phyloP scores from a whole-genome alignment of 2,329 filamentous ascomycete genomes.

The Ceratocystiopsis brevicomis region DNA sequence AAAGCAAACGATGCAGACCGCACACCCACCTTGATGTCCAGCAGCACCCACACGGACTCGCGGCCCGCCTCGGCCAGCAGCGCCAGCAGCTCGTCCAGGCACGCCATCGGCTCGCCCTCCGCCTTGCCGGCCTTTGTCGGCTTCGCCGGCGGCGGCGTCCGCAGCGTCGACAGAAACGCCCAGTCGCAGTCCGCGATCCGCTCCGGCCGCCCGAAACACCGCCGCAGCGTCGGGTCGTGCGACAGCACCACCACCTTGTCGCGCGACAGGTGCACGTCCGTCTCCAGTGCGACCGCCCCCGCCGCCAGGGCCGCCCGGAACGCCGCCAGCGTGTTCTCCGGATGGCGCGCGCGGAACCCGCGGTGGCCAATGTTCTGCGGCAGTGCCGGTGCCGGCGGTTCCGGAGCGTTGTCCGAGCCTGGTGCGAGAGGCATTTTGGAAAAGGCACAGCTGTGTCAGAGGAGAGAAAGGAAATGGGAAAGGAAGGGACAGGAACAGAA shows the following conservation, averaged over 20 bases:
- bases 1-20: neutral
- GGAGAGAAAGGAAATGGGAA: neutral
- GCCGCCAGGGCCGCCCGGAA: conserved; percentile 18
- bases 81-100: conserved; percentile 53
- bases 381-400: conserved; percentile 13
- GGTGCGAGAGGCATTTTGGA: neutral
- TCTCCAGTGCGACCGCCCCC: conserved; percentile 58
- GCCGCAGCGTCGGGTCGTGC: conserved; percentile 60
- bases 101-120: conserved; percentile 37
- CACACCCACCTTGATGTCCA: conserved; percentile 63
- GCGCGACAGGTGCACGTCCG: conserved; percentile 64
- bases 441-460: neutral
- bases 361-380: conserved; percentile 64
- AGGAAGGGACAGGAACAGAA: neutral
- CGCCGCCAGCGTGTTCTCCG: conserved; percentile 64
- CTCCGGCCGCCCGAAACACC: conserved; percentile 61
- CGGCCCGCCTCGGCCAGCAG: conserved; percentile 47
- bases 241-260: conserved; percentile 75
- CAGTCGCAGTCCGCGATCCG: conserved; percentile 61
- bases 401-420: neutral
- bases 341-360: conserved; percentile 57
- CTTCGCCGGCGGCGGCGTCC: conserved; percentile 46
- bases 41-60: conserved; percentile 57
- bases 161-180: conserved; percentile 48
- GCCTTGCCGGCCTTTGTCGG: conserved; percentile 13